Conservation (phyloP, 2,329 filamentous ascomycete species). For the Penicillium sp. region DNA sequence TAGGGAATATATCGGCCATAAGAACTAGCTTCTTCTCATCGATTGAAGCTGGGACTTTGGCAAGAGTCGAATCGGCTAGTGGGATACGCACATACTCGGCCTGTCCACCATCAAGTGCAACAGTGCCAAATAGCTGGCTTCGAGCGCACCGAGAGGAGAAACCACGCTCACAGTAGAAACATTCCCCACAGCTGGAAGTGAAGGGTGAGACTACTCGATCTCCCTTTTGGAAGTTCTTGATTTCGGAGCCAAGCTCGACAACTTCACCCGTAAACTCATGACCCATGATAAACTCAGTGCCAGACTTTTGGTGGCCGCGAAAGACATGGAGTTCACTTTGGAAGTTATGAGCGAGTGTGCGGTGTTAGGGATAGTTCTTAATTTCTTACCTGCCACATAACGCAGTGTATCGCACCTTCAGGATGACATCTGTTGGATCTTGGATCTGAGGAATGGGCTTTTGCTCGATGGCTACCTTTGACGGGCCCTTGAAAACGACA, state of each 20-base stretch:
- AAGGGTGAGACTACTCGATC: conserved; percentile 81
- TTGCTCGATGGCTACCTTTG: conserved; percentile 71
- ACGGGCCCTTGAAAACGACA: conserved; percentile 78
- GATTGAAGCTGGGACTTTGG: conserved; percentile 67
- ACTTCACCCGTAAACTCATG: conserved; percentile 84
- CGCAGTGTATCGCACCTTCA: conserved; percentile 78
- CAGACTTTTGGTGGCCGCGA: conserved; percentile 73
- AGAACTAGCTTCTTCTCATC: conserved; percentile 72
- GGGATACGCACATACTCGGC: conserved; percentile 80
- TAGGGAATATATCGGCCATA: conserved; percentile 90
- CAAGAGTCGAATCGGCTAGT: conserved; percentile 72
- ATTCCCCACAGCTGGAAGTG: conserved; percentile 71
- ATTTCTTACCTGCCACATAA: conserved; percentile 74
- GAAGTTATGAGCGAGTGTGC: neutral
- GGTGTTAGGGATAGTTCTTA: neutral
- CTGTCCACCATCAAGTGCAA: conserved; percentile 70
- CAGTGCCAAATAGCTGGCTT: conserved; percentile 67
- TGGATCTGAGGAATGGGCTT: conserved; percentile 66
- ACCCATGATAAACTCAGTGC: conserved; percentile 62
- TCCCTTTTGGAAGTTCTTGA: conserved; percentile 67
- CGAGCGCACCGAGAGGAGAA: conserved; percentile 73
- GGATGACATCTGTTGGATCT: conserved; percentile 70
- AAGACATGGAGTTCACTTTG: conserved; percentile 74
- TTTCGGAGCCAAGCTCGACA: conserved; percentile 37
- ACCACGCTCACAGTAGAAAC: conserved; percentile 77